A percentile compares a stretch with the other conserved stretches of the same genome.
Conservation (phyloP, 768 basidiomycete genomes). For the Leccinum subtestaceum region DNA sequence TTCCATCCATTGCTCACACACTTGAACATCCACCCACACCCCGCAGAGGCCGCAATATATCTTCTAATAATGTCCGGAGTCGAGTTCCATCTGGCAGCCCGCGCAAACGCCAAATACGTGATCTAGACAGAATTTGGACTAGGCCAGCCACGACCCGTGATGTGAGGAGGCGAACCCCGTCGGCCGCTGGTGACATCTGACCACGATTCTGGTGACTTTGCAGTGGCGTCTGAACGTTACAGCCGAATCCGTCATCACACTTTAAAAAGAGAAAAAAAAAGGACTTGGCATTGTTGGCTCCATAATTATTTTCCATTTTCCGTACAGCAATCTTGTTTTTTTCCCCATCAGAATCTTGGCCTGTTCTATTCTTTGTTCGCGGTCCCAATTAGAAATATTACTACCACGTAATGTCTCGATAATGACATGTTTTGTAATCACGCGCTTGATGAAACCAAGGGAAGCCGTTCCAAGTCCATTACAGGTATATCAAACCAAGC, state of each 20-base stretch:
- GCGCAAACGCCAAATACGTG: constrained; percentile 15
- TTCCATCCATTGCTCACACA: constrained; percentile 3
- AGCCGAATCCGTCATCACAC: constrained; percentile 10
- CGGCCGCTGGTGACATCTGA: constrained; percentile 33
- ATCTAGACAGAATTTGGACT: constrained; percentile 24
- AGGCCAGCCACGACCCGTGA: constrained; percentile 25
- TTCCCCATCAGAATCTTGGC: constrained; percentile 12
- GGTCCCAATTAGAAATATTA: background rate
- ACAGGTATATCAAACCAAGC: constrained; percentile 1
- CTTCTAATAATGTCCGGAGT: constrained; percentile 11
- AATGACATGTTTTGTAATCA: constrained; percentile 8
- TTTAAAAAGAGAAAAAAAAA: background rate
- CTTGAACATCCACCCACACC: background rate
- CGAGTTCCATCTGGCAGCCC: constrained; percentile 21
- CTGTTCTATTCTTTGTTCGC: constrained; percentile 13
- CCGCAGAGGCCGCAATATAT: constrained; percentile 12
- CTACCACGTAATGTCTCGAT: constrained; percentile 8
- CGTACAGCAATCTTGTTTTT: constrained; percentile 8
- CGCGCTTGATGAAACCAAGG: background rate
- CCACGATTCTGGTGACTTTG: constrained; percentile 5
- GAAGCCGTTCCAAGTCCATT: background rate
- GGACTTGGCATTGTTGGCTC: constrained; percentile 2
- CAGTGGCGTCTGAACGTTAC: constrained; percentile 3
- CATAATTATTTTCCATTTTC: constrained; percentile 2
- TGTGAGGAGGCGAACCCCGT: constrained; percentile 31